These are phyloP conservation scores for Ophiostoma sp. DNA, from an alignment of 2,329 filamentous ascomycete genomes.

Conservation along the genomic window DNA sequence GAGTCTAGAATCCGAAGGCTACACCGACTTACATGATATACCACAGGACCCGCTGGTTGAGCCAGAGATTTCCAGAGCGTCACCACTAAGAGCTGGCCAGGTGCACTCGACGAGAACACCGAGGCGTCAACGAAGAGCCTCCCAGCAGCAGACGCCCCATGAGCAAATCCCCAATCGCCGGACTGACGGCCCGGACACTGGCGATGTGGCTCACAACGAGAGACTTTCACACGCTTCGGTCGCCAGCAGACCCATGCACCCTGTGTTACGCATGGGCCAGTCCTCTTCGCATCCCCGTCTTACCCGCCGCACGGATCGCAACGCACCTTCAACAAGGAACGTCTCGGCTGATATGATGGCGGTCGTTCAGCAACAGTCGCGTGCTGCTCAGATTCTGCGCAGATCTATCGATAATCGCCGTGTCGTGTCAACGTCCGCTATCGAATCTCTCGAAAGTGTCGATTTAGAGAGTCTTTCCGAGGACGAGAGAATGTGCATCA, in stretches of 20 bases:
- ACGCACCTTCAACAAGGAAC: not conserved
- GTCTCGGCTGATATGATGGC: not conserved
- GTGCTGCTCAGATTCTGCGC: not conserved
- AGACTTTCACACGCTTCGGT: not conserved
- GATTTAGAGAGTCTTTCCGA: slow-evolving; percentile 42
- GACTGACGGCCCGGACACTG: not conserved
- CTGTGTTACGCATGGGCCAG: not conserved
- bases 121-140: not conserved
- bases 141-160: not conserved
- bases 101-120: not conserved
- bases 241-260: not conserved
- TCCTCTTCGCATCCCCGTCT: not conserved
- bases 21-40: not conserved
- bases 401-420: not conserved
- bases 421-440: slow-evolving; percentile 33
- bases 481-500: slow-evolving; percentile 44
- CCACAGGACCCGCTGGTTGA: not conserved
- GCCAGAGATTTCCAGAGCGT: not conserved
- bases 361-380: not conserved
- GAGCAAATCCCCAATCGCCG: not conserved
- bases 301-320: not conserved
- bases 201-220: not conserved
- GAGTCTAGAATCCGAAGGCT: not conserved
- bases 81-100: not conserved
- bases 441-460: slow-evolving; percentile 45